These are phyloP conservation scores for Helminthosporium solani DNA, from an alignment of 2,329 filamentous ascomycete genomes.

Conservation along the genomic window DNA sequence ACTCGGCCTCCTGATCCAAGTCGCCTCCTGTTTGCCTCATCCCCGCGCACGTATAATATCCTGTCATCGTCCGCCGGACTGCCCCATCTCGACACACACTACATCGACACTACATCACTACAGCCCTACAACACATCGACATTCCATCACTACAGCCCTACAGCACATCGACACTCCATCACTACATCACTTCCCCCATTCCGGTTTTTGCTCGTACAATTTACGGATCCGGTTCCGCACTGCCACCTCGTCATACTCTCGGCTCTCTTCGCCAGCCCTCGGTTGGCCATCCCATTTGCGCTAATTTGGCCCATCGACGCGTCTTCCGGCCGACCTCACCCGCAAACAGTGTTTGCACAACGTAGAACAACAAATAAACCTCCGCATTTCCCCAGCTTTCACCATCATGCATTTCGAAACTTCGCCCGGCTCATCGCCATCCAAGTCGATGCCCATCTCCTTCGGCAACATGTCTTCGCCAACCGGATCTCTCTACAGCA, in stretches of 20 bases:
- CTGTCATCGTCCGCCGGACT: not conserved
- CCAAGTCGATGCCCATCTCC: conserved; percentile 42
- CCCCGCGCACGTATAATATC: conserved; percentile 9
- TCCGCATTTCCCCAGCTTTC: conserved; percentile 10
- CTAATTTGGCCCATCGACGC: no score
- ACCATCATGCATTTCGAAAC: conserved; percentile 40
- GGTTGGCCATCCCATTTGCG: conserved; percentile 31
- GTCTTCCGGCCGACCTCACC: conserved; percentile 12
- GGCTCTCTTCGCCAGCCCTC: conserved; percentile 19
- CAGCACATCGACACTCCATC: conserved; percentile 2
- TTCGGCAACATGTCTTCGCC: conserved; percentile 41
- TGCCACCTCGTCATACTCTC: conserved; percentile 27
- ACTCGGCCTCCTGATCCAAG: conserved; percentile 36
- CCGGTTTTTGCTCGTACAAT: conserved; percentile 16
- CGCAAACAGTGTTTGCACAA: conserved; percentile 6
- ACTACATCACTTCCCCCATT: conserved; percentile 10
- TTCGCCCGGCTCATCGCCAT: conserved; percentile 39
- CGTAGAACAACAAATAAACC: conserved; percentile 26
- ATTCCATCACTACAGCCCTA: not conserved
- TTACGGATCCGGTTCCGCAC: conserved; percentile 11
- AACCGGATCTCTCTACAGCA: conserved; percentile 40
- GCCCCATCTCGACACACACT: not conserved
- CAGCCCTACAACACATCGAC: conserved; percentile 1
- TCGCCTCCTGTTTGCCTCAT: conserved; percentile 3
- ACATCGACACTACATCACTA: not conserved